Evolutionary conservation across 2,329 filamentous ascomycete species (phyloP).

Genomic region (Aspergillus amoenus): DNA sequence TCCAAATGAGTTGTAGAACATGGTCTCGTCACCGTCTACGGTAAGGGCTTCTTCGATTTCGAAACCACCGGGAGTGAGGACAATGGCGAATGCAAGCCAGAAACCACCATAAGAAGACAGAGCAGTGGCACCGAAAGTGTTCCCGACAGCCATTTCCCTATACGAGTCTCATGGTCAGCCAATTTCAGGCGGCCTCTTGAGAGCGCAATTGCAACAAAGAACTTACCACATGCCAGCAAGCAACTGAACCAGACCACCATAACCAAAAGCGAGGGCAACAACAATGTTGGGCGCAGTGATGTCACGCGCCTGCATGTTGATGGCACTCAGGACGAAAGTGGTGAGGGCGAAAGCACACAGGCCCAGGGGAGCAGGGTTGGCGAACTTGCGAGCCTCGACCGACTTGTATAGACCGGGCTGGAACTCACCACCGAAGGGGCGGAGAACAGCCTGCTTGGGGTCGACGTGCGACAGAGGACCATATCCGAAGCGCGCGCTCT

Average conservation of each 20-base stretch:
- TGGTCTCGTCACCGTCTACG: slow-evolving; percentile 33
- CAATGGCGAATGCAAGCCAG: slow-evolving; percentile 74
- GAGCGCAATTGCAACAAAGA: not conserved
- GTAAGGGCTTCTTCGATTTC: slow-evolving; percentile 51
- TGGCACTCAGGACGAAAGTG: slow-evolving; percentile 72
- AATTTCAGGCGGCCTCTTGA: not conserved
- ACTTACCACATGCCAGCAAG: slow-evolving; percentile 81
- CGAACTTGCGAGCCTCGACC: slow-evolving; percentile 67
- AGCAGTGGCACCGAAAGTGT: slow-evolving; percentile 81
- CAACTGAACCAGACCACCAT: slow-evolving; percentile 76
- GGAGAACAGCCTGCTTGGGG: slow-evolving; percentile 47
- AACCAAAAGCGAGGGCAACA: slow-evolving; percentile 68
- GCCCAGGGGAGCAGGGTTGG: slow-evolving; percentile 76
- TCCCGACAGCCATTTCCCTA: slow-evolving; percentile 84
- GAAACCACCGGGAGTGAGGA: slow-evolving; percentile 68
- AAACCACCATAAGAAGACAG: slow-evolving; percentile 81
- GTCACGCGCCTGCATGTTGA: slow-evolving; percentile 68
- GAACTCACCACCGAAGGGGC: slow-evolving; percentile 70
- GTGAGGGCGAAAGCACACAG: slow-evolving; percentile 78
- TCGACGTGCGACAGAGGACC: slow-evolving; percentile 53
- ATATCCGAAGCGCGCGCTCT: slow-evolving; percentile 47
- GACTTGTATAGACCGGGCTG: slow-evolving; percentile 69
- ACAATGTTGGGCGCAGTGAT: slow-evolving; percentile 65
- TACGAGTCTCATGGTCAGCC: not conserved
- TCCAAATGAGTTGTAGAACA: slow-evolving; percentile 63